Percentiles rank a stretch among this genome's conserved stretches.
phyloP scores from a whole-genome alignment of 2,329 filamentous ascomycete genomes.

The Didymella arachidicola region DNA sequence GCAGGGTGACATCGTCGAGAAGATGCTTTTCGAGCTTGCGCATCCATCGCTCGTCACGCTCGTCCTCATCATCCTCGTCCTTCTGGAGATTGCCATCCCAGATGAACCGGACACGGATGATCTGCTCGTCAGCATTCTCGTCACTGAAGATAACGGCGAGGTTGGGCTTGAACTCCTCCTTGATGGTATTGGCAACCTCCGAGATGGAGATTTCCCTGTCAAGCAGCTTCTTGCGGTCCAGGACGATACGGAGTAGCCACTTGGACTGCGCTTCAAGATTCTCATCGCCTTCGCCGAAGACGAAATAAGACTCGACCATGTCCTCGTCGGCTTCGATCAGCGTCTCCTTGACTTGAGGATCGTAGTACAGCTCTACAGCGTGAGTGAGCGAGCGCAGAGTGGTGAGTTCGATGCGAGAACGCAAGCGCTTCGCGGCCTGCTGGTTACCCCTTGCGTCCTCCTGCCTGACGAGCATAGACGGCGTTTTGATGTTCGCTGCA shows the following conservation, averaged over 20 bases:
- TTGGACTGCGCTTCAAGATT: slow-evolving; percentile 75
- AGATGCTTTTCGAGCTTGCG: slow-evolving; percentile 89
- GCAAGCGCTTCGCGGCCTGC: slow-evolving; percentile 82
- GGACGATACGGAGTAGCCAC: slow-evolving; percentile 92
- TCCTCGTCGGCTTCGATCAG: slow-evolving; percentile 87
- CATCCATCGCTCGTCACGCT: slow-evolving; percentile 76
- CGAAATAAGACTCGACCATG: slow-evolving; percentile 96
- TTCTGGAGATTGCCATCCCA: slow-evolving; percentile 63
- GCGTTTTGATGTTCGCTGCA: slow-evolving; percentile 97
- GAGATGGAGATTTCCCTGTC: slow-evolving; percentile 93
- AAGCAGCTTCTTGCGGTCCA: slow-evolving; percentile 92
- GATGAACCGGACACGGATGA: slow-evolving; percentile 90
- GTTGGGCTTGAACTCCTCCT: slow-evolving; percentile 77
- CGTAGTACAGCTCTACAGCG: slow-evolving; percentile 95
- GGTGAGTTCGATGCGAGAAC: slow-evolving; percentile 92
- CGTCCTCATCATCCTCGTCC: slow-evolving; percentile 81
- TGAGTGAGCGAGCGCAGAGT: slow-evolving; percentile 90
- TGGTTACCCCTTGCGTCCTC: slow-evolving; percentile 68
- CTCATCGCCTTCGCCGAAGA: slow-evolving; percentile 81
- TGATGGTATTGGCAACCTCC: slow-evolving; percentile 88
- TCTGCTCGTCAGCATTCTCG: slow-evolving; percentile 94
- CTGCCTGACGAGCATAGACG: slow-evolving; percentile 93
- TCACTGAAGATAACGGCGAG: slow-evolving; percentile 96
- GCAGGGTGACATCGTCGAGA: slow-evolving; percentile 87
- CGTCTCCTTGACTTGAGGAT: slow-evolving; percentile 86